Conservation (phyloP, 2,329 filamentous ascomycete species). For the Verticillium zaregamsianum region DNA sequence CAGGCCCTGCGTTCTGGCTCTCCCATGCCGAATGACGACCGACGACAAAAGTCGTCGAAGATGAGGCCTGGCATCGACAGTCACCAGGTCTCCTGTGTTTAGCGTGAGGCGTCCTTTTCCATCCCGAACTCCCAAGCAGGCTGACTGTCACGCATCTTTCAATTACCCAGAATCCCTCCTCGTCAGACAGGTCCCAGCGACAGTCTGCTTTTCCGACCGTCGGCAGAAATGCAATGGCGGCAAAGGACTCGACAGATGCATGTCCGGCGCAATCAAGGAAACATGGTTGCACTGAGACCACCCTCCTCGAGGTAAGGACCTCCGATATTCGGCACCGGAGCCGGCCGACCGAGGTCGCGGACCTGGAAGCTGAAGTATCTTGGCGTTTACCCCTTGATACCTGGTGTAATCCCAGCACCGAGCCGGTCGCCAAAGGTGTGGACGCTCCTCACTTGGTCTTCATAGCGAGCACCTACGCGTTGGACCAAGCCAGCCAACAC, state of each 20-base stretch:
- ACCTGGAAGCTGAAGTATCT: not conserved
- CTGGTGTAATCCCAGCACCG: not conserved
- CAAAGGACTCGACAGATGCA: not conserved
- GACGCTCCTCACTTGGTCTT: not conserved
- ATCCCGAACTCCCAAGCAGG: too few relatives aligned
- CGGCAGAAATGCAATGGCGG: not conserved
- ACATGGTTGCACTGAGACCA: not conserved
- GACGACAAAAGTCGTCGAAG: too few relatives aligned
- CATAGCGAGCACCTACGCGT: not conserved
- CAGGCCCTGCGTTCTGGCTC: too few relatives aligned
- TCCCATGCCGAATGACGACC: too few relatives aligned
- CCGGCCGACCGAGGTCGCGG: not conserved
- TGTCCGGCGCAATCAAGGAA: not conserved
- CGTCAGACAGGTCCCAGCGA: not conserved
- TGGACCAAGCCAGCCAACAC: not conserved
- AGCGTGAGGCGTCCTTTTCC: too few relatives aligned
- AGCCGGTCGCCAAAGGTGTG: not conserved
- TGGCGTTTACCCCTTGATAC: not conserved
- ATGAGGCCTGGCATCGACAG: too few relatives aligned
- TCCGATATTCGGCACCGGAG: not conserved
- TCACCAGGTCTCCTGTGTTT: too few relatives aligned
- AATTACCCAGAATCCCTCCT: not conserved
- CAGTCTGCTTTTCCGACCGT: not conserved
- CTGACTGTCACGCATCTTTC: too few relatives aligned
- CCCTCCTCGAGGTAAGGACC: not conserved